Evolutionary conservation across 2,329 filamentous ascomycete species (phyloP).

Genomic region (Leptographium lundbergii): DNA sequence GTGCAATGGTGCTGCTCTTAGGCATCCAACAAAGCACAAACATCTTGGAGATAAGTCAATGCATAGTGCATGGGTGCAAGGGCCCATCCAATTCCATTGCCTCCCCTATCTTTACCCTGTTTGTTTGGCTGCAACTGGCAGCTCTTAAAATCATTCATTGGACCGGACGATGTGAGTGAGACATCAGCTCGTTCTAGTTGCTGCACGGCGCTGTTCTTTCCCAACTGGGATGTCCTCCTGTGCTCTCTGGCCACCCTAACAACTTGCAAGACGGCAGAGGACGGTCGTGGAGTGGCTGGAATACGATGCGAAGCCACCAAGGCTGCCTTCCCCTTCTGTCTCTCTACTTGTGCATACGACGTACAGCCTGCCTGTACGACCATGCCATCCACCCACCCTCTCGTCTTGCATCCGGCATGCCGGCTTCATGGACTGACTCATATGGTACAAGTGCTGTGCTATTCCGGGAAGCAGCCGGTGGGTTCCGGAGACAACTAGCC

Average conservation of each 20-base stretch:
- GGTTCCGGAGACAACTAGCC: background rate
- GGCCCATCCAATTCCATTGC: background rate
- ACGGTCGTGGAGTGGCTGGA: background rate
- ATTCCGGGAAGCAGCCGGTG: background rate
- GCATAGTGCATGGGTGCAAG: background rate
- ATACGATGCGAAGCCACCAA: background rate
- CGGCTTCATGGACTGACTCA: background rate
- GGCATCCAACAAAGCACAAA: background rate
- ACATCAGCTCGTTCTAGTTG: no score
- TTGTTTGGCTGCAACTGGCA: background rate
- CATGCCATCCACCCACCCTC: background rate
- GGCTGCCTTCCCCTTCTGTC: background rate
- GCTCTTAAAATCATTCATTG: no score
- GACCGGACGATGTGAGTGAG: no score
- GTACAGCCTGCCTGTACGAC: background rate
- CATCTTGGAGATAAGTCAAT: background rate
- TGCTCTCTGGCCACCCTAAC: background rate
- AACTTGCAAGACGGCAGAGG: background rate
- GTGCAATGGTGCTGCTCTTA: no score
- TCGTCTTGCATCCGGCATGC: background rate
- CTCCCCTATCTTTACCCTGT: no score
- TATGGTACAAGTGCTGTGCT: background rate
- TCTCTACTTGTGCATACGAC: background rate
- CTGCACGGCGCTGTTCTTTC: background rate
- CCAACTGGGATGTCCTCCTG: background rate